These are phyloP conservation scores for Lepiota venenata DNA, from an alignment of 768 basidiomycete species.

Conservation along the genomic window DNA sequence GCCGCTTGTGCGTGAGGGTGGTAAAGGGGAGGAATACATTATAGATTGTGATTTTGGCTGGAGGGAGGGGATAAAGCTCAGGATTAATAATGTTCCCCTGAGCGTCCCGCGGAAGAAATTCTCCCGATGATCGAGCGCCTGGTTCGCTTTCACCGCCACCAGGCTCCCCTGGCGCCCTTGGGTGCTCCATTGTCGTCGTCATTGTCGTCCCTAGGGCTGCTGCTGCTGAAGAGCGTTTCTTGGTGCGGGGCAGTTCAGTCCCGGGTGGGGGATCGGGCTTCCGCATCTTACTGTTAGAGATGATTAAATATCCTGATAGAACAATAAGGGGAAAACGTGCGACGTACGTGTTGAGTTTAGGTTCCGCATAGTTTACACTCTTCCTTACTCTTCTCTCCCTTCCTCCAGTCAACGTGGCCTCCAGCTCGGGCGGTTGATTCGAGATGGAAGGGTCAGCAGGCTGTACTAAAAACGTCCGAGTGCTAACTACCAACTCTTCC, in stretches of 20 bases:
- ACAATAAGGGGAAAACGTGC: background rate
- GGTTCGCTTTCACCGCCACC: conserved; percentile 33
- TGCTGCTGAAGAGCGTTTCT: conserved; percentile 46
- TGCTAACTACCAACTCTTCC: conserved; percentile 10
- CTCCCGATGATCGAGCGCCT: conserved; percentile 3
- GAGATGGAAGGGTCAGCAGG: conserved; percentile 8
- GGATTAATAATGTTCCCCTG: conserved; percentile 27
- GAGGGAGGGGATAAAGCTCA: conserved; percentile 31
- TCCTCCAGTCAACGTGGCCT: conserved; percentile 29
- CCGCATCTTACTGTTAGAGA: conserved; percentile 71
- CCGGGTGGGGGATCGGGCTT: conserved; percentile 64
- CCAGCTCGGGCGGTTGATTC: conserved; percentile 26
- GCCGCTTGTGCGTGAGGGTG: conserved; percentile 26
- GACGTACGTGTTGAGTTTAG: conserved; percentile 83
- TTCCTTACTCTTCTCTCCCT: conserved; percentile 64
- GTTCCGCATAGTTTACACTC: conserved; percentile 85
- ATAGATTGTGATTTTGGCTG: conserved; percentile 33
- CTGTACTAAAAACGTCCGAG: conserved; percentile 10
- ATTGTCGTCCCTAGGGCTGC: conserved; percentile 28
- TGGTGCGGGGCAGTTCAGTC: conserved; percentile 24
- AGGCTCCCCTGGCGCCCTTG: conserved; percentile 17
- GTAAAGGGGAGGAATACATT: conserved; percentile 27
- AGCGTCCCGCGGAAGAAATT: background rate
- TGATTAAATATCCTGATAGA: background rate
- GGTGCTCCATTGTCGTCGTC: conserved; percentile 16